Conservation (phyloP, 495 filamentous ascomycete genomes). For the Aspergillus ellipticus region DNA sequence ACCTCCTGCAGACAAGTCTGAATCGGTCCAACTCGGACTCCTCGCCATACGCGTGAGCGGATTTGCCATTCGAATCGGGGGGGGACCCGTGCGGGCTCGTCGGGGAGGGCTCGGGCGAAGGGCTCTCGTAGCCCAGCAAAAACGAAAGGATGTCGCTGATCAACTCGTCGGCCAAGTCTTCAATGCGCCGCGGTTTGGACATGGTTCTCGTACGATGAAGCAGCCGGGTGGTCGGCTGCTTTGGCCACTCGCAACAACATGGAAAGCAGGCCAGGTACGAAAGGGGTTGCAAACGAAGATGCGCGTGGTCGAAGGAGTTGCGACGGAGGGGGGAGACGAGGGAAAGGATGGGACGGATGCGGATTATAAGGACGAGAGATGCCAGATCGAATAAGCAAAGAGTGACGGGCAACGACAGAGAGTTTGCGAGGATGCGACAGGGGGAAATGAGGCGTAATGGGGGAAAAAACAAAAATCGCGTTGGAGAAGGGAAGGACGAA, state of each 20-base stretch:
- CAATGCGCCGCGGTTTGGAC: conserved; percentile 38
- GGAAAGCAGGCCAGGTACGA: conserved; percentile 23
- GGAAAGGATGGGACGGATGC: conserved; percentile 7
- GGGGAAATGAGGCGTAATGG: conserved; percentile 4
- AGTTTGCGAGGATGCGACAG: conserved; percentile 1
- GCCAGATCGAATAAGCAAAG: conserved; percentile 17
- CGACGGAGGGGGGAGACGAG: conserved; percentile 9
- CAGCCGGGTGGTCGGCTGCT: conserved; percentile 39
- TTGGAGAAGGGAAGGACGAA: conserved; percentile 12
- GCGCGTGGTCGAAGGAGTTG: conserved; percentile 10
- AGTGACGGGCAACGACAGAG: conserved; percentile 11
- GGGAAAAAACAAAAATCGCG: conserved; percentile 8
- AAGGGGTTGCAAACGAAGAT: conserved; percentile 8
- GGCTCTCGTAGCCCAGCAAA: conserved; percentile 21
- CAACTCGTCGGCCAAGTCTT: conserved; percentile 57
- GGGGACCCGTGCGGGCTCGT: conserved; percentile 5
- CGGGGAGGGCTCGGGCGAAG: conserved; percentile 11
- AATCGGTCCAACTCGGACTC: conserved; percentile 44
- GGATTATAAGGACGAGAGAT: conserved; percentile 4
- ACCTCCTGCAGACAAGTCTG: conserved; percentile 57
- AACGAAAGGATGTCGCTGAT: conserved; percentile 51
- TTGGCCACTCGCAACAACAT: conserved; percentile 35
- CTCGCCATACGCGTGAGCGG: conserved; percentile 26
- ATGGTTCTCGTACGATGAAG: conserved; percentile 33
- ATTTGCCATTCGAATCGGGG: conserved; percentile 6